Percentiles rank a stretch among this genome's conserved stretches.
These are phyloP conservation scores for Cyclotella sp. DNA, from an alignment of 108 stramenopile genomes.

Conservation along the genomic window DNA sequence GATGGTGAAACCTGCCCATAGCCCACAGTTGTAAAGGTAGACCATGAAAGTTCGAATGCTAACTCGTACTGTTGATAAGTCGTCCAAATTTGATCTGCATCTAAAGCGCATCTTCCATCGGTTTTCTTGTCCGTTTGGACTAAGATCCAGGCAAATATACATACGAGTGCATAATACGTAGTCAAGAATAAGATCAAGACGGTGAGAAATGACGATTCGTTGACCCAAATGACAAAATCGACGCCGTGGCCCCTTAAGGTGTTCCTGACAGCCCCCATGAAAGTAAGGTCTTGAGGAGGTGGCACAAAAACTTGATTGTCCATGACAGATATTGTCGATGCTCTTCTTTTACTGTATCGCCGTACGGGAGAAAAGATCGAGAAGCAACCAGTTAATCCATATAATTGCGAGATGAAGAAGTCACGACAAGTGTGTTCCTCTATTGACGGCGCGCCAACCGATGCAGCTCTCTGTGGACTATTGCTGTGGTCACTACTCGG, in stretches of 20 bases:
- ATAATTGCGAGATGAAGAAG: neutral
- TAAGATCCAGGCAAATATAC: slow-evolving; percentile 21
- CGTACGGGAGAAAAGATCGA: slow-evolving; percentile 1
- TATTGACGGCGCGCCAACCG: neutral
- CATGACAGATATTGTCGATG: slow-evolving; percentile 21
- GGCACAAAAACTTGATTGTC: slow-evolving; percentile 39
- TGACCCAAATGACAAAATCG: slow-evolving; percentile 39
- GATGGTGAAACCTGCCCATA: slow-evolving; percentile 35
- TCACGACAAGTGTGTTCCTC: neutral
- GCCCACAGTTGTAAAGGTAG: slow-evolving; percentile 50
- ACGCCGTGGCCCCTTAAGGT: slow-evolving; percentile 16
- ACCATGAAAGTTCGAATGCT: slow-evolving; percentile 44
- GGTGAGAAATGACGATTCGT: slow-evolving; percentile 33
- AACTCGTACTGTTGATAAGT: slow-evolving; percentile 22
- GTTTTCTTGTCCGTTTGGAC: slow-evolving; percentile 17
- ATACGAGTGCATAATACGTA: slow-evolving; percentile 29
- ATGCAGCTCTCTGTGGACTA: too few relatives aligned
- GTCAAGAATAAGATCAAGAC: slow-evolving; percentile 14
- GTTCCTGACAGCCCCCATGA: slow-evolving; percentile 6
- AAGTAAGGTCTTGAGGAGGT: slow-evolving; percentile 23
- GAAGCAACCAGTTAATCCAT: neutral
- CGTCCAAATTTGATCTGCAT: neutral
- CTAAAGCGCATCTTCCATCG: slow-evolving; percentile 29
- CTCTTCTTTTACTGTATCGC: neutral
- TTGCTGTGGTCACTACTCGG: too few relatives aligned